These are phyloP conservation scores for Phytopythium boreale DNA, from an alignment of 352 stramenopile genomes.

Conservation along the genomic window DNA sequence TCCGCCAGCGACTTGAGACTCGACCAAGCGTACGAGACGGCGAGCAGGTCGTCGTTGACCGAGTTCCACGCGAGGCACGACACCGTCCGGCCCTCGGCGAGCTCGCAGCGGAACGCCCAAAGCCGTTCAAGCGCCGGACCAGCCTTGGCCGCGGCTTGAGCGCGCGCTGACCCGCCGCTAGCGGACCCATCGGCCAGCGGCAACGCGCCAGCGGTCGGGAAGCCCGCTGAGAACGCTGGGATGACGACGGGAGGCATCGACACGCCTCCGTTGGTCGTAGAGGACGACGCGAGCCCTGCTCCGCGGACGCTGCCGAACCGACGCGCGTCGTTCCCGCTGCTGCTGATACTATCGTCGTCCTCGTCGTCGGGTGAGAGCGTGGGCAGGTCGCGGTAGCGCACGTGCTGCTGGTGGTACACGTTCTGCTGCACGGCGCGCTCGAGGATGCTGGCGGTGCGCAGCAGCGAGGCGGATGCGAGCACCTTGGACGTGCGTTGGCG, in stretches of 20 bases:
- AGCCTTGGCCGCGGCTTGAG: constrained; percentile 5
- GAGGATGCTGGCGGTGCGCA: constrained; percentile 61
- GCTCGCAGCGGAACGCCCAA: constrained; percentile 69
- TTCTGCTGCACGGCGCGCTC: constrained; percentile 89
- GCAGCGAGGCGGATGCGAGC: constrained; percentile 50
- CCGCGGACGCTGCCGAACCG: not conserved
- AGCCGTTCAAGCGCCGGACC: constrained; percentile 54
- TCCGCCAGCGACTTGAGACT: not conserved
- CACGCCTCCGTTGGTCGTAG: not conserved
- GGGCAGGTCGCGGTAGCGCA: constrained; percentile 82
- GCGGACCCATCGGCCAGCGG: not conserved
- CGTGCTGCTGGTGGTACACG: constrained; percentile 80
- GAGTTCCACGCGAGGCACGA: constrained; percentile 86
- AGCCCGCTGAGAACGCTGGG: constrained; percentile 13
- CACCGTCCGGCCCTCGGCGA: constrained; percentile 56
- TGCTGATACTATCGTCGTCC: constrained; percentile 6
- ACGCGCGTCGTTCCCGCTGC: not conserved
- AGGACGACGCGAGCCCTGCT: not conserved
- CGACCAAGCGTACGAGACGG: constrained; percentile 78
- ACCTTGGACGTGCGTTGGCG: constrained; percentile 65
- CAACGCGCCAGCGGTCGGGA: constrained; percentile 11
- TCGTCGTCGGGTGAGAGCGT: constrained; percentile 14
- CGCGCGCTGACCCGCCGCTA: not conserved
- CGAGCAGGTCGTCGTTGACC: constrained; percentile 87
- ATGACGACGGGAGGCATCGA: constrained; percentile 8